Conservation (phyloP, 2,329 filamentous ascomycete species). For the Stachybotrys chartarum region DNA sequence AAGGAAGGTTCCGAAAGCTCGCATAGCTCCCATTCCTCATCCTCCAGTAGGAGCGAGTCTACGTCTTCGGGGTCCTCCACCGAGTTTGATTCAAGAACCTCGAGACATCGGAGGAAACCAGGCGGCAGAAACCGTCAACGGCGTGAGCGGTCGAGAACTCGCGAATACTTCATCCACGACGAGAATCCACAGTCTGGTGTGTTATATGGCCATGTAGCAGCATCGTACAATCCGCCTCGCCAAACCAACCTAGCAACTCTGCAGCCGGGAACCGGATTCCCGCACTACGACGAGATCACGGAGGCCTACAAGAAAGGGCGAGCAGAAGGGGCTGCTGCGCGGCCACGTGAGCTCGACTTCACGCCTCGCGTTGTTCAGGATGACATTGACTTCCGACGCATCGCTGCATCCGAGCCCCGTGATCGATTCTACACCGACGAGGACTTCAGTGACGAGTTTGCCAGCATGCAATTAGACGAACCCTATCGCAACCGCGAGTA, state of each 20-base stretch:
- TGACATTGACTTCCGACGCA: not conserved
- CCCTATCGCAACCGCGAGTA: not conserved
- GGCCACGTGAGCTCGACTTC: not conserved
- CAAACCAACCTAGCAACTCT: not conserved
- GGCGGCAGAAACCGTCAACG: not conserved
- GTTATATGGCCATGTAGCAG: no score
- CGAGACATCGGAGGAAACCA: not conserved
- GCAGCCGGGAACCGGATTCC: not conserved
- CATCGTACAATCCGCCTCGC: no score
- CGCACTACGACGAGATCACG: not conserved
- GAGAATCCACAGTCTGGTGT: not conserved
- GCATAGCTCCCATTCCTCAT: not conserved
- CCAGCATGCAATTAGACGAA: not conserved
- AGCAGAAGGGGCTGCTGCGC: not conserved
- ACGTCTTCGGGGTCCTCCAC: not conserved
- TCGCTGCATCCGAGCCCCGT: not conserved
- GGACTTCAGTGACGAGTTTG: not conserved
- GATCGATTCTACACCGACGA: not conserved
- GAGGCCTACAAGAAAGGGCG: not conserved
- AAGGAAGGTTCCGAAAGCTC: slow-evolving; percentile 4
- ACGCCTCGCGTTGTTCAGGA: not conserved
- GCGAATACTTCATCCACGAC: not conserved
- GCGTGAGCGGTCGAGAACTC: not conserved
- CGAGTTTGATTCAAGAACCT: not conserved
- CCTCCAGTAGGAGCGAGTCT: not conserved